Base-by-base conservation (phyloP, 1,284 basidiomycete species). In the Microbotryomycetes sp. region DNA sequence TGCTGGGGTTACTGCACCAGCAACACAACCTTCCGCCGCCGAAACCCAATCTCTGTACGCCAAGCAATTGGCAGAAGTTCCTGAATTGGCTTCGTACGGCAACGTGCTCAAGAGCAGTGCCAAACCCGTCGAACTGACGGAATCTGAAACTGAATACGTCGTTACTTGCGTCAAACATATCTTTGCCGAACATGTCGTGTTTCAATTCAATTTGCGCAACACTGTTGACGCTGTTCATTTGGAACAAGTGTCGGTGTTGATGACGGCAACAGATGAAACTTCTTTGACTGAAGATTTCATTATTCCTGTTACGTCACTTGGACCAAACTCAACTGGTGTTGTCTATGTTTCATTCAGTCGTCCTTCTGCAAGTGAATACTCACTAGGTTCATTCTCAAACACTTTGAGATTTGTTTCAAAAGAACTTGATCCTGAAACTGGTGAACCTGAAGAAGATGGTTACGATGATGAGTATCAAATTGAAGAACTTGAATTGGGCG, bases 141-240 rank as follows among this genome's bases (percentile, higher is more conserved):
- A 99, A 79, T 87, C 84, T 74, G 96, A 97, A 78, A 98, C 93
- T 6, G 96, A 98, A 78, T 99, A 98, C 75, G 92, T 96, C 71
- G 94, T 97, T 59, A 85, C 88, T 16, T 92, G 89, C 68, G 89
- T 97, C 77, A 98, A 97, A 80, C 96, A 98, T 76, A 83, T 97
- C 59, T 99, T 92, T 83, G 87, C 86, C 75, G 89, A 92, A 65
- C 90, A 98, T 75, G 77, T 98, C 65, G 94, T 99, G 47, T 94
- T 97, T 84, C 92, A 98, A 87, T 97, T 92, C 84, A 97, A 97
- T 79, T 85, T 98, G 56, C 90, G 91, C 62, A 98, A 98, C 76
- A 98, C 96, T n/a, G 82, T 99, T 58, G 96, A 99, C 75, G 93
- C 91, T 3, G 87, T 98, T 5, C 65, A 67, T 31, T 80, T 99